Percentiles rank a stretch among this genome's conserved stretches.
Conservation (phyloP, 176 grass and related monocot species). For the Saccharum spontaneum region DNA sequence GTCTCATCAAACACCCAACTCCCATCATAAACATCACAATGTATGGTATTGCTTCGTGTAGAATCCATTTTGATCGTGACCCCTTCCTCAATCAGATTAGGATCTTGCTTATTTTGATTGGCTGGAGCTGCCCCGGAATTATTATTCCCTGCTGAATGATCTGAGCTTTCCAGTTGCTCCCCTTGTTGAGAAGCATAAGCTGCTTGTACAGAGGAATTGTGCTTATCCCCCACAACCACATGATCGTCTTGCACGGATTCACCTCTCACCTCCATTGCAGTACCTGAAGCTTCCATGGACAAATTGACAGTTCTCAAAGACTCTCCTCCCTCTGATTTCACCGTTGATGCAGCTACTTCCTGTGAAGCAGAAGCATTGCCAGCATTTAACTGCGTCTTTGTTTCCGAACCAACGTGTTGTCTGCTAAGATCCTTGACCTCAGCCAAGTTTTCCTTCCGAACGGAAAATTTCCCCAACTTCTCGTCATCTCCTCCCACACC, state of each 20-base stretch:
- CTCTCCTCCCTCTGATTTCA: slow-evolving; percentile 14
- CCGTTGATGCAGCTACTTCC: neutral
- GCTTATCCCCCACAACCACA: slow-evolving; percentile 8
- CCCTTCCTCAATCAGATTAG: slow-evolving; percentile 3
- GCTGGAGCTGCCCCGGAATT: slow-evolving; percentile 1
- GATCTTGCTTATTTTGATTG: slow-evolving; percentile 14
- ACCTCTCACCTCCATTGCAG: neutral
- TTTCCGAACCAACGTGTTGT: neutral
- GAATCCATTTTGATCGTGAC: slow-evolving; percentile 19
- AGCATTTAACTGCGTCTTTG: neutral
- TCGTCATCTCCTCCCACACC: neutral
- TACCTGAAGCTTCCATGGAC: slow-evolving; percentile 32
- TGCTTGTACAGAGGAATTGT: slow-evolving; percentile 35
- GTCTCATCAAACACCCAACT: slow-evolving; percentile 86
- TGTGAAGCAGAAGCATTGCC: neutral
- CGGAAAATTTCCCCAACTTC: slow-evolving; percentile 17
- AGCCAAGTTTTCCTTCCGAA: slow-evolving; percentile 1
- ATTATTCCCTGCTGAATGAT: slow-evolving; percentile 17
- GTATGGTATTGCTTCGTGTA: neutral
- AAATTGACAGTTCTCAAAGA: slow-evolving; percentile 10
- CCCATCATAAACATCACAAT: slow-evolving; percentile 77
- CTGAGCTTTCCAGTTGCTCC: neutral
- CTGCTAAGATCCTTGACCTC: slow-evolving; percentile 20
- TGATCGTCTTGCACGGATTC: slow-evolving; percentile 1
- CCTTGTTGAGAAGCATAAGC: slow-evolving; percentile 9